Base-by-base conservation (phyloP, 2,329 filamentous ascomycete genomes). In the Paraconiothyrium brasiliense region DNA sequence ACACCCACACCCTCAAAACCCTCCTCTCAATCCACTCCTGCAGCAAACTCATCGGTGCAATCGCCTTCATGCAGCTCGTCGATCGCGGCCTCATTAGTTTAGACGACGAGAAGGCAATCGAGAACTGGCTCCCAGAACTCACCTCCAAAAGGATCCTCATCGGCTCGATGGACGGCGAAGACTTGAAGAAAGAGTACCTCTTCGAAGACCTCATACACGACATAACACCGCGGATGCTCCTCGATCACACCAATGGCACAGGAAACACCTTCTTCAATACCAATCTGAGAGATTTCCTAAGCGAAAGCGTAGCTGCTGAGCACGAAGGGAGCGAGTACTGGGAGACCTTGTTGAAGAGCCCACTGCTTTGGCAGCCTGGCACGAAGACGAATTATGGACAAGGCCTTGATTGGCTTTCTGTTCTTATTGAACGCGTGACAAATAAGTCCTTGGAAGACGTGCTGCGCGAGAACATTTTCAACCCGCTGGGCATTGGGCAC, bases 191-290 rank as follows among this genome's bases (percentile, higher is more conserved):
- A 43, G 20, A 55, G 2, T 65, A 58, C 52, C 58, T 62, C 6
- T 60, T 73, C 9, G 68, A 66, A 34, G 63, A 67, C 2, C 30
- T 51, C 16, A 62, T 55, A 4, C 59, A 59, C 2, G 49, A 60
- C 0, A 71, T 75, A 7, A 74, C 70, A 43, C 66, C 69, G 0
- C 58, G 70, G 2, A 71, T 71, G 68, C 76, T 86, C 1, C 76
- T 86, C n/a, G 83, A 81, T 0, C 84, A 86, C 67, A 84, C 82
- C 0, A 72, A 80, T 14, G 84, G 84, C 6, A 68, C 82, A 1
- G 79, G 76, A 0, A 81, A 82, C 59, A 80, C 82, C 43, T 60
- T 79, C 37, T 72, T 74, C 30, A 79, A 84, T 58, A 72, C 78
- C 0, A 73, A 81, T 10, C 72, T 85, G 0, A 11, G 48, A 13